A percentile compares a stretch with the other conserved stretches of the same genome.
Conservation (phyloP, 176 grass and related monocot species). For the Zoysia japonica region DNA sequence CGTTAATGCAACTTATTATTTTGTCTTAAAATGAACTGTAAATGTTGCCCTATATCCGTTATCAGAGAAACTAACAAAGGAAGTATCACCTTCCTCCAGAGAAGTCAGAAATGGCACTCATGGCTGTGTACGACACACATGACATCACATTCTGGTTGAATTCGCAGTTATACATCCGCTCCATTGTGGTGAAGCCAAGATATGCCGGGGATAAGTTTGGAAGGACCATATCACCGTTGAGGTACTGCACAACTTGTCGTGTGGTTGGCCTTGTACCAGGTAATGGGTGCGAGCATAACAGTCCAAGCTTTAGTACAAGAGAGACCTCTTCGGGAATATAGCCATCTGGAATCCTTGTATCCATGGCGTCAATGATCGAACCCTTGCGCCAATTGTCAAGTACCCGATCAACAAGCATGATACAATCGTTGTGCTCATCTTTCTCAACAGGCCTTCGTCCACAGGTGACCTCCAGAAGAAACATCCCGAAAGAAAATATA, state of each 20-base stretch:
- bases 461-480: slow-evolving; percentile 43
- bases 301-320: slow-evolving; percentile 42
- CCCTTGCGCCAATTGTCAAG: slow-evolving; percentile 19
- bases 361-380: neutral
- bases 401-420: slow-evolving; percentile 43
- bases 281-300: slow-evolving; percentile 51
- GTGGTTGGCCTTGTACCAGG: slow-evolving; percentile 49
- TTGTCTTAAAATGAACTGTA: too few species aligned
- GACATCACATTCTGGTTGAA: neutral
- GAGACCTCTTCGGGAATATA: slow-evolving; percentile 34
- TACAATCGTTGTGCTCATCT: neutral
- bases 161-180: slow-evolving; percentile 20
- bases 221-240: slow-evolving; percentile 34
- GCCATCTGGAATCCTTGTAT: neutral
- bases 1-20: too few species aligned
- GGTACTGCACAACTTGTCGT: slow-evolving; percentile 42
- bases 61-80: too few species aligned
- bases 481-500: slow-evolving; percentile 40
- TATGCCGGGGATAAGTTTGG: slow-evolving; percentile 37
- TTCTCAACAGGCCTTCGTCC: slow-evolving; percentile 37
- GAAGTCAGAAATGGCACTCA: slow-evolving; percentile 25
- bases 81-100: slow-evolving; percentile 37
- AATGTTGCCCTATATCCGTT: too few species aligned
- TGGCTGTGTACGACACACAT: neutral
- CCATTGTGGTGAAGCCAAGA: slow-evolving; percentile 22